Evolutionary conservation across 345 rosid genomes (phyloP).

Genomic region (Melaleuca alternifolia): DNA sequence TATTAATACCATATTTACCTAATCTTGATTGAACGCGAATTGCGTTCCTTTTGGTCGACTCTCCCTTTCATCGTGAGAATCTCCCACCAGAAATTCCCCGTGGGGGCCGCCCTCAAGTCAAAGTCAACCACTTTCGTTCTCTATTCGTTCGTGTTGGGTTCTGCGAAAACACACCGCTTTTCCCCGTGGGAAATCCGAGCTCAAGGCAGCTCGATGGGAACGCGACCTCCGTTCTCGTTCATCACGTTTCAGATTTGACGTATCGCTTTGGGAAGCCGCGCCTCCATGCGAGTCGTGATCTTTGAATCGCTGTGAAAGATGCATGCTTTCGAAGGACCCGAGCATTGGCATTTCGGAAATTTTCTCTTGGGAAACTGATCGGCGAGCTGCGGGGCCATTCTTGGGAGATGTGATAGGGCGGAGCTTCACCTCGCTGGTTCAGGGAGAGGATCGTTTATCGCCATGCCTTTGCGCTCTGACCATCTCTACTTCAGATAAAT

Average conservation of each 20-base stretch:
- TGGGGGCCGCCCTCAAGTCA: neutral
- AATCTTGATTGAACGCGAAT: neutral
- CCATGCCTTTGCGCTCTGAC: too few species aligned
- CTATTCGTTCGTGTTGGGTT: neutral
- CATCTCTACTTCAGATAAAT: too few species aligned
- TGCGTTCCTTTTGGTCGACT: neutral
- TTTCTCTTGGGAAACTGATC: too few species aligned
- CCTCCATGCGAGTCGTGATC: accelerated
- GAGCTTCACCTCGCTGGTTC: too few species aligned
- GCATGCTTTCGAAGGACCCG: too few species aligned
- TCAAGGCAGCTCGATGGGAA: neutral
- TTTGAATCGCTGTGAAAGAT: neutral
- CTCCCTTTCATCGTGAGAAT: neutral
- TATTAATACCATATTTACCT: too few species aligned
- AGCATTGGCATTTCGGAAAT: too few species aligned
- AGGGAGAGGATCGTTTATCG: too few species aligned
- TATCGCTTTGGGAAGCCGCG: neutral
- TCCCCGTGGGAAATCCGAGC: neutral
- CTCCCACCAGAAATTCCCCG: too few species aligned
- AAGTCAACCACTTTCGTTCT: neutral
- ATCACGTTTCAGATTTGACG: neutral
- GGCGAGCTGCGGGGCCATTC: too few species aligned
- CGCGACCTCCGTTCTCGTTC: neutral
- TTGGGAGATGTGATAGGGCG: too few species aligned
- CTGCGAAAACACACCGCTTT: neutral